Base-by-base conservation (phyloP, 306 rosid species). In the Cercis canadensis region DNA sequence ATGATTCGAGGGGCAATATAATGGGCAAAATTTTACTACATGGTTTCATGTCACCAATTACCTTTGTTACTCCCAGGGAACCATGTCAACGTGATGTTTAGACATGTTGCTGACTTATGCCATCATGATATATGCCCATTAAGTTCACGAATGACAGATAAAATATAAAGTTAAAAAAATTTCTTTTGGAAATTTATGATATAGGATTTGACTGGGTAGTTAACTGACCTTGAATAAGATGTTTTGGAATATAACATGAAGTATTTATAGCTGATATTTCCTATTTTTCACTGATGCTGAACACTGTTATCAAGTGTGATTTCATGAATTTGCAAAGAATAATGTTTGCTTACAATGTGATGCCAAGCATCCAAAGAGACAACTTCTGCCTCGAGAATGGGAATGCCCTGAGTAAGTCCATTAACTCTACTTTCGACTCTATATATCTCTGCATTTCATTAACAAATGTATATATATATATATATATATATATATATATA, bases 331-430 rank as follows among this genome's bases (percentile, higher is more conserved):
- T 70, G 94, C 98, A 39, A 94, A 90, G 85, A 94, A 94, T 70
- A 78, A 77, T 18, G 76, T 73, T 64, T 94, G 98, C 87, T 82
- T 94, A 72, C 98, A 94, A 72, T 94, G 98, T 79, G 98, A 94
- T 80, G 96, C 98, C 66, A 89, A 94, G 82, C 98, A 95, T 74
- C 98, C 98, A 29, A 90, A 94, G 84, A 89, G 98, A 72, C 94
- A 94, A 78, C 79, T 94, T 75, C 92, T 94, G 57, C 98, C 98
- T 29, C 97, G 97, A 76, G 98, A 94, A 82, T 94, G 98, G 98
- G 98, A 94, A 79, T 94, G 98, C 74, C 89, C 97, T 0, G 88
- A 89, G 98, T 94, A 90, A 87, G 97, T 70, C 75, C 62, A 51
- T 58, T 56, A 55, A 36, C 49, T 58, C 45, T 69, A 34, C 19